These are phyloP conservation scores for Nadsonia starkeyi-henricii DNA, from an alignment of 1,139 yeast genomes.

Conservation along the genomic window DNA sequence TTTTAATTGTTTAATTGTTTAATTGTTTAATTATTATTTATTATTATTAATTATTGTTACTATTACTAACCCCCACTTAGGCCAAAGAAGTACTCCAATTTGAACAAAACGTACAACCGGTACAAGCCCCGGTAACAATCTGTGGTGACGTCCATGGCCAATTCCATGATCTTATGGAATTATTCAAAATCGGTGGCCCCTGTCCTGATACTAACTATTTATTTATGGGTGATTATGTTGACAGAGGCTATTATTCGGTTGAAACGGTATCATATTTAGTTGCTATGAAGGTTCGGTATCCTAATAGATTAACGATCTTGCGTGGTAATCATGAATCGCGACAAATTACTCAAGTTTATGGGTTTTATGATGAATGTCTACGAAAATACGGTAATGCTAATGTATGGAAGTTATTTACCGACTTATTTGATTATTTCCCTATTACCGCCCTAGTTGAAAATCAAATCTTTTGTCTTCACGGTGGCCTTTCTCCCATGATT, in stretches of 20 bases:
- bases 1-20: no score
- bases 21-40: no score
- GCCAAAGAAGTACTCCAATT: slow-evolving; percentile 85
- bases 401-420: slow-evolving; percentile 74
- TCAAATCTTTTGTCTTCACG: slow-evolving; percentile 83
- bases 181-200: slow-evolving; percentile 79
- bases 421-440: slow-evolving; percentile 84
- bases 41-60: no score
- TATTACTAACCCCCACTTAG: slow-evolving; percentile 24
- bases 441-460: slow-evolving; percentile 85
- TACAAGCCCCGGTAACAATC: slow-evolving; percentile 92
- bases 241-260: slow-evolving; percentile 90
- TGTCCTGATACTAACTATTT: slow-evolving; percentile 73
- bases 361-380: slow-evolving; percentile 94
- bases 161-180: slow-evolving; percentile 79
- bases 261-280: slow-evolving; percentile 70
- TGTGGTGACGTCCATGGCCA: slow-evolving; percentile 99
- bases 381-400: slow-evolving; percentile 91
- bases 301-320: slow-evolving; percentile 81
- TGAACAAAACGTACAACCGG: slow-evolving; percentile 90
- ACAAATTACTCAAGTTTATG: slow-evolving; percentile 95
- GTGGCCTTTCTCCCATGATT: slow-evolving; percentile 90
- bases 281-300: slow-evolving; percentile 82
- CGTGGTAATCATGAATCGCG: slow-evolving; percentile 97
- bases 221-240: slow-evolving; percentile 89